Evolutionary conservation across 495 filamentous ascomycete species (phyloP), one percentile per base, ranked within the genome.

Genomic region (Penicillium crystallinum): DNA sequence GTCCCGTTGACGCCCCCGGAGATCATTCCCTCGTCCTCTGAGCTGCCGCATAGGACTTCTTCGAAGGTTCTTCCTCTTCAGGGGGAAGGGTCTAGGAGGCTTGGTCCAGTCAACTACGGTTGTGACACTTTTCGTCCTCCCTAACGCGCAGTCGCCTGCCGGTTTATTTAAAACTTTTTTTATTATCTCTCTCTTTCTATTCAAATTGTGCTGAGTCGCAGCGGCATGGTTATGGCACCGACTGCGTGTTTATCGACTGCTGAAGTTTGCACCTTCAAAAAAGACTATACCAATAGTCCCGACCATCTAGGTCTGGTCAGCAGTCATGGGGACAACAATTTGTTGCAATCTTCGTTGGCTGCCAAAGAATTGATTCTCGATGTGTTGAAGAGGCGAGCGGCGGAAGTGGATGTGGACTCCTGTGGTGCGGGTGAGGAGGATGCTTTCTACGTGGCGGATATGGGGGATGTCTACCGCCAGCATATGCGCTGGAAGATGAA

Each of bases 31-130:
- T 75, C 78, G 75, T 71, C 68, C 68, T 69, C 79, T 82, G 88
- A 92, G 88, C 91, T 95, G 91, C 91, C 91, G 91, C 90, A 97
- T 97, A 97, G 88, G 87, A 90, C 83, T 84, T 79, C 81, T 86
- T 85, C 81, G 84, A 79, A 81, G 86, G 84, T 90, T 92, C 91
- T 97, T 95, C 91, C 90, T 91, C 91, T 93, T 75, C 59, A 67
- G 64, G 64, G 56, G 64, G 64, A 67, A 65, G 64, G 62, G 64
- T 67, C 64, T 53, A 63, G 57, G 64, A 65, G 59, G 57, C 59
- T 65, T 68, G 56, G 62, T 63, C 57, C 85, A 84, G 82, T 85
- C 81, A 80, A 80, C 77, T 76, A 84, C 76, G 88, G 86, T 81
- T 85, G 85, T 78, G 88, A 89, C 74, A 82, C 81, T 70, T 92